Percentiles rank a stretch among this genome's conserved stretches.
Conservation (phyloP, 2,329 filamentous ascomycete genomes). For the Alternaria tenuissima region DNA sequence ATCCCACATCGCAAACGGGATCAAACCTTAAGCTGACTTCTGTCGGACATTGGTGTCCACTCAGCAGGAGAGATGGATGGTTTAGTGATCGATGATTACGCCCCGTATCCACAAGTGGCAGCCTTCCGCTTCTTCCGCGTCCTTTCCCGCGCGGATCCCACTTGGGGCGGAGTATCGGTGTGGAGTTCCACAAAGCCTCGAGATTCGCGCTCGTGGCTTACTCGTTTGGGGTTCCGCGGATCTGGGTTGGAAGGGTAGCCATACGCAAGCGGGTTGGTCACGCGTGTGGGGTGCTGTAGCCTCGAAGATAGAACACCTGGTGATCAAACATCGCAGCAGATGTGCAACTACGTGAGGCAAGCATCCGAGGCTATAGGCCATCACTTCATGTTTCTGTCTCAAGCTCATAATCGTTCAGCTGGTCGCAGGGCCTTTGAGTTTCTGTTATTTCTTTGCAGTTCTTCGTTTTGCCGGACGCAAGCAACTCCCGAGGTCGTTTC, state of each 20-base stretch:
- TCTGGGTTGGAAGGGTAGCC: background rate
- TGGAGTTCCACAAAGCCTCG: background rate
- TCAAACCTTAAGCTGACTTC: background rate
- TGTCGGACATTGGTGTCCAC: background rate
- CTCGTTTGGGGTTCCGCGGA: background rate
- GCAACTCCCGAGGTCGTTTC: background rate
- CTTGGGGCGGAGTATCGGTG: slow-evolving; percentile 7
- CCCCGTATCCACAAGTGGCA: slow-evolving; percentile 14
- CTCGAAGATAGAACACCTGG: background rate
- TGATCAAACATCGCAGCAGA: too few species aligned
- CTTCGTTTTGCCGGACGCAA: background rate
- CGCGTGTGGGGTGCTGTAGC: background rate
- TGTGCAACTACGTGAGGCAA: too few species aligned
- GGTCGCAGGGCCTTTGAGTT: background rate
- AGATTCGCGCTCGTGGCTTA: background rate
- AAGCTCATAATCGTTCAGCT: background rate
- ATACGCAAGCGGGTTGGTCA: background rate
- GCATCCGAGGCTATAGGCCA: background rate
- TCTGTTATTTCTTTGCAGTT: background rate
- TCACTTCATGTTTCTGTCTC: background rate
- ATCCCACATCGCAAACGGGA: background rate
- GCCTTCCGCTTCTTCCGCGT: slow-evolving; percentile 29
- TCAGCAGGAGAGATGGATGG: background rate
- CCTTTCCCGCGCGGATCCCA: slow-evolving; percentile 17
- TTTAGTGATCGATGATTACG: background rate